phyloP scores from a whole-genome alignment of 805 yeast genomes.

The Starmerella gropengiesseri region DNA sequence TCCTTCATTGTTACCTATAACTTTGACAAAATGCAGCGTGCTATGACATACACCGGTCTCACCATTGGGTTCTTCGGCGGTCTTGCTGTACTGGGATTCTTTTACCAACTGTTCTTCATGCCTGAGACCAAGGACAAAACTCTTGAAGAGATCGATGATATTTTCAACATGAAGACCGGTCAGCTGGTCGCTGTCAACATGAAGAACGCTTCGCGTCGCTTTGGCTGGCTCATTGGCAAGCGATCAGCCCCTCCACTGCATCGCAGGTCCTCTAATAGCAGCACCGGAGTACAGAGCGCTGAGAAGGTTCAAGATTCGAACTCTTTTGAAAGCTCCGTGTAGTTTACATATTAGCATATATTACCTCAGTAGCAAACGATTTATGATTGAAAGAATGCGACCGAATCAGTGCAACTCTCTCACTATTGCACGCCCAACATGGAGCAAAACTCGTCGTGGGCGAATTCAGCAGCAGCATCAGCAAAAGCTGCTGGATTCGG shows the following conservation, averaged over 20 bases:
- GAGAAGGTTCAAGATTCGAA: background rate
- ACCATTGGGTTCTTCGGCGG: conserved; percentile 60
- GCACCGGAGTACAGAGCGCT: background rate
- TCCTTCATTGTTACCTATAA: conserved; percentile 54
- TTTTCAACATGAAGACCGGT: conserved; percentile 42
- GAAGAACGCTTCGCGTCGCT: conserved; percentile 3
- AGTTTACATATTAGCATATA: no score
- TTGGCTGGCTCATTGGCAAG: conserved; percentile 13
- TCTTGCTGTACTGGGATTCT: conserved; percentile 44
- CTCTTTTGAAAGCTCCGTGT: conserved; percentile 1
- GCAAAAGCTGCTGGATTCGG: no score
- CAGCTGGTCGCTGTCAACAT: conserved; percentile 25
- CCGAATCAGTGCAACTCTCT: no score
- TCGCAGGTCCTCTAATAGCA: background rate
- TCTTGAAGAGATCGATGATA: conserved; percentile 59
- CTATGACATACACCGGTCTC: conserved; percentile 52
- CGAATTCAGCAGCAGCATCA: no score
- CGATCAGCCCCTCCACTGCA: background rate
- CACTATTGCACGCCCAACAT: no score
- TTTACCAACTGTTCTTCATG: conserved; percentile 39
- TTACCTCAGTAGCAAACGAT: no score
- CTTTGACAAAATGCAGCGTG: conserved; percentile 45
- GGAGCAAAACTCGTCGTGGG: no score
- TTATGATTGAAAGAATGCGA: no score
- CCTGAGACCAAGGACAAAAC: conserved; percentile 66